Conservation (phyloP, 306 rosid species). For the Pyrus betulifolia region DNA sequence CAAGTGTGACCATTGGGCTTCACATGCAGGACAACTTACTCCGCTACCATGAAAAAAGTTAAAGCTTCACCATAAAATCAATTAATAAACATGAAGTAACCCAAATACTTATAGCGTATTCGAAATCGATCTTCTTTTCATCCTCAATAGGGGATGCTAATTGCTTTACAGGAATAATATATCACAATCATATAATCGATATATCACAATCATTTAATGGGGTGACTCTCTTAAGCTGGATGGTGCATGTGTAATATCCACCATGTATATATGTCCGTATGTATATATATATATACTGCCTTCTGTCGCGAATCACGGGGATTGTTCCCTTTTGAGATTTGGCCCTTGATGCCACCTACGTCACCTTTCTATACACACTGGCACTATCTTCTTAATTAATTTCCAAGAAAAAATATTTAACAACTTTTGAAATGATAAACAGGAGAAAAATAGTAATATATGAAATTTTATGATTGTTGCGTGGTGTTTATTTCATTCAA, state of each 20-base stretch:
- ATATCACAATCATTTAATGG: neutral
- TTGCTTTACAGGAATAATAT: neutral
- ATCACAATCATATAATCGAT: no score
- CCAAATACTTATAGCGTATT: no score
- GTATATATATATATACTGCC: neutral
- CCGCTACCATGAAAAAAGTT: no score
- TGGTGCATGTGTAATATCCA: constrained; percentile 34
- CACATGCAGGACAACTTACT: no score
- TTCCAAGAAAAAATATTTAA: neutral
- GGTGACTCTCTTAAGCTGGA: neutral
- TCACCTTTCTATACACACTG: neutral
- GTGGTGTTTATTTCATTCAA: no score
- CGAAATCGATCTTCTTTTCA: no score
- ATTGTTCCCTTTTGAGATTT: constrained; percentile 36
- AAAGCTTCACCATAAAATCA: no score
- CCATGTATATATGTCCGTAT: neutral
- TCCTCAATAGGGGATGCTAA: neutral
- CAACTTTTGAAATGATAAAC: neutral
- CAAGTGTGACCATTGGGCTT: no score
- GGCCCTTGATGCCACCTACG: constrained; percentile 5
- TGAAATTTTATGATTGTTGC: no score
- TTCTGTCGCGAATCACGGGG: constrained; percentile 70
- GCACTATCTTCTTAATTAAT: neutral
- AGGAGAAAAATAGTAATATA: no score
- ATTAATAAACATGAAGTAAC: no score